A percentile compares a stretch with the other conserved stretches of the same genome.
phyloP scores from a whole-genome alignment of 495 filamentous ascomycete species.

The Aspergillus mulundensis region DNA sequence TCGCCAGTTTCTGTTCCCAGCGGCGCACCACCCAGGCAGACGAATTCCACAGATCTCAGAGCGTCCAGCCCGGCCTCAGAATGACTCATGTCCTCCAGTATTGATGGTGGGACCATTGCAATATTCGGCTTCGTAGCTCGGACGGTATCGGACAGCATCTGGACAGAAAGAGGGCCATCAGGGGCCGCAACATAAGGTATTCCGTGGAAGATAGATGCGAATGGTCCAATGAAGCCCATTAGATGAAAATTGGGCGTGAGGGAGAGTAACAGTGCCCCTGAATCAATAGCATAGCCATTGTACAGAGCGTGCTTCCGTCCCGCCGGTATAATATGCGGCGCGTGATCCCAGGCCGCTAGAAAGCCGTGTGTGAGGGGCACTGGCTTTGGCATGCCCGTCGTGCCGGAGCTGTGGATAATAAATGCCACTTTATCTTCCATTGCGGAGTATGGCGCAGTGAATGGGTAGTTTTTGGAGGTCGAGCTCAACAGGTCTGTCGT shows the following conservation, averaged over 20 bases:
- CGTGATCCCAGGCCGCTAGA: constrained; percentile 15
- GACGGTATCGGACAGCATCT: constrained; percentile 8
- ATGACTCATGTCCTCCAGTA: constrained; percentile 18
- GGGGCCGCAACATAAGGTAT: constrained; percentile 14
- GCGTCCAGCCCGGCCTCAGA: constrained; percentile 4
- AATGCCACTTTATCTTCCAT: constrained; percentile 22
- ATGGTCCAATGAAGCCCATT: constrained; percentile 11
- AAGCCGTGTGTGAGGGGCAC: constrained; percentile 28
- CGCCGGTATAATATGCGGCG: constrained; percentile 12
- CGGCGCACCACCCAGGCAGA: constrained; percentile 19
- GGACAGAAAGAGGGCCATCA: constrained; percentile 13
- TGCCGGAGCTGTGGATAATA: constrained; percentile 39
- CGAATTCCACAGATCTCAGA: constrained; percentile 2
- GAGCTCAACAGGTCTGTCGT: constrained; percentile 22
- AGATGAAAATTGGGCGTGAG: constrained; percentile 20
- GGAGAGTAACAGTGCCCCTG: constrained; percentile 2
- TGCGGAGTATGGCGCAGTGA: constrained; percentile 20
- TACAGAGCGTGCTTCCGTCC: constrained; percentile 27
- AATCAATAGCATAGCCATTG: constrained; percentile 9
- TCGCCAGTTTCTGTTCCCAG: constrained; percentile 18
- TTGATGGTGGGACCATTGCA: constrained; percentile 15
- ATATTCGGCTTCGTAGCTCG: constrained; percentile 7
- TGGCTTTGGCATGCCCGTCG: constrained; percentile 38
- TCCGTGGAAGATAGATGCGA: constrained; percentile 16
- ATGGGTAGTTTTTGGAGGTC: constrained; percentile 22